Conservation (phyloP, 192 early-diverging fungal genomes). For the Neocallimastix lanati region DNA sequence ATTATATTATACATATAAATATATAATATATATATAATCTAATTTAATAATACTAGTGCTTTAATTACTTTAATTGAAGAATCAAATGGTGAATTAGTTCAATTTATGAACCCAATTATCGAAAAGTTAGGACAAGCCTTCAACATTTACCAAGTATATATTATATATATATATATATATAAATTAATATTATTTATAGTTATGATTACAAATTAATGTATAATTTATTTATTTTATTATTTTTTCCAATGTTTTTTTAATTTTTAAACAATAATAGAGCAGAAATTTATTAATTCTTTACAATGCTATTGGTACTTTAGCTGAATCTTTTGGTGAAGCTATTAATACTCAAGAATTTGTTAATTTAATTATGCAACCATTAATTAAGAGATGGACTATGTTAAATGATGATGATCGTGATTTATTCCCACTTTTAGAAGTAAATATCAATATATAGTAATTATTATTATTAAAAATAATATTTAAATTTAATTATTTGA, state of each 20-base stretch:
- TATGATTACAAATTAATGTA: too few relatives aligned
- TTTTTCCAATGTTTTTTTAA: too few relatives aligned
- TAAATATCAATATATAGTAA: too few relatives aligned
- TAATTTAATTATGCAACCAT: conserved; percentile 66
- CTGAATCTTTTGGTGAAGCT: conserved; percentile 68
- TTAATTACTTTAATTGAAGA: conserved; percentile 92
- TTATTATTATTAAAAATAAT: not conserved
- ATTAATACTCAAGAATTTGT: conserved; percentile 69
- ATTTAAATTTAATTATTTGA: not conserved
- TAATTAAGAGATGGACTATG: conserved; percentile 68
- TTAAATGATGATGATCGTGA: conserved; percentile 71
- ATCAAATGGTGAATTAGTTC: conserved; percentile 56
- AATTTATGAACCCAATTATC: conserved; percentile 77
- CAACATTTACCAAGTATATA: conserved; percentile 46
- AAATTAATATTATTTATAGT: too few relatives aligned
- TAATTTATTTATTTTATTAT: too few relatives aligned
- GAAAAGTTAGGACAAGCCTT: conserved; percentile 65
- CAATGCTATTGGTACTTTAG: conserved; percentile 93
- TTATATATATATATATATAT: not conserved
- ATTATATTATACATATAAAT: too few relatives aligned
- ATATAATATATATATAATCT: too few relatives aligned
- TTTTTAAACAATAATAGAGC: conserved; percentile 53
- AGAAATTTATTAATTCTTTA: conserved; percentile 93
- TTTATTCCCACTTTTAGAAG: conserved; percentile 87
- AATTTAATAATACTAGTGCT: conserved; percentile 34